phyloP scores from a whole-genome alignment of 345 rosid genomes.

The Hypericum perforatum region DNA sequence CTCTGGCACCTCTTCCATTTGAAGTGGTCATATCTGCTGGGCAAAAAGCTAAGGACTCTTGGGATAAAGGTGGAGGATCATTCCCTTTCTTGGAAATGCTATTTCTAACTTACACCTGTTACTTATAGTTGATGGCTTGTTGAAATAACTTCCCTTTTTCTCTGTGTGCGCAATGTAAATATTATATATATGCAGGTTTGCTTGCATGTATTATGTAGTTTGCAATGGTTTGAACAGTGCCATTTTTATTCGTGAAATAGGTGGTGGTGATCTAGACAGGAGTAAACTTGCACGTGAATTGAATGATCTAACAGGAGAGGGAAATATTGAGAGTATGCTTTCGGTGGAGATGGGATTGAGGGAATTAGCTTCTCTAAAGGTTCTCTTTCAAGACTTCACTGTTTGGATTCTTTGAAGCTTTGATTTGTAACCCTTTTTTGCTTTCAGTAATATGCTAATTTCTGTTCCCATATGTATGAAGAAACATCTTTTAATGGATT shows the following conservation, averaged over 20 bases:
- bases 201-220: neutral
- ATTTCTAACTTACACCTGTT: too few relatives aligned
- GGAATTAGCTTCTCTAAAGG: constrained; percentile 90
- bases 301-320: constrained; percentile 85
- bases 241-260: constrained; percentile 28
- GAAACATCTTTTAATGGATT: too few relatives aligned
- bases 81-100: too few relatives aligned
- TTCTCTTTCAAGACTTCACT: constrained; percentile 14
- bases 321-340: constrained; percentile 97
- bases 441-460: neutral
- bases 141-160: neutral
- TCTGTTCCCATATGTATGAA: too few relatives aligned
- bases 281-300: constrained; percentile 44
- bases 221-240: constrained; percentile 4
- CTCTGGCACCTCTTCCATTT: constrained; percentile 93
- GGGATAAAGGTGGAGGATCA: constrained; percentile 25
- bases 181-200: neutral
- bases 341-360: constrained; percentile 96
- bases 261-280: constrained; percentile 42
- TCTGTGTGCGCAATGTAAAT: constrained; percentile 5
- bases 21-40: constrained; percentile 96
- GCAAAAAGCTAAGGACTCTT: constrained; percentile 74
- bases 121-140: too few relatives aligned
- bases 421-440: neutral
- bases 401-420: constrained; percentile 7